Evolutionary conservation across 208 protist genomes (phyloP).

Genomic region (Polymyxa betae): DNA sequence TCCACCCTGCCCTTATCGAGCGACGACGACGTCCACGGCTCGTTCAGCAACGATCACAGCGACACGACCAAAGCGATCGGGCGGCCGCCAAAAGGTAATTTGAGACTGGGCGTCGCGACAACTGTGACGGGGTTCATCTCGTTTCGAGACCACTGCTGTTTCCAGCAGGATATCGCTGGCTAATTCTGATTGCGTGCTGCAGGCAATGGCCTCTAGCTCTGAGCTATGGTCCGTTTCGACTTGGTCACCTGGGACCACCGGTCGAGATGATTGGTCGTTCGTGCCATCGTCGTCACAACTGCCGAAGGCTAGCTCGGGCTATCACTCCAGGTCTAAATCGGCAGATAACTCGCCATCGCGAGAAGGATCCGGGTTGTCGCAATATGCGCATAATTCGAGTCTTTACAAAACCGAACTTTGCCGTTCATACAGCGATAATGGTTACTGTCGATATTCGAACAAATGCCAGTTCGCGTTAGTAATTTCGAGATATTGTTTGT

Average conservation of each 20-base stretch:
- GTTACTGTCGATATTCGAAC: conserved; percentile 51
- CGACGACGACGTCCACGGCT: too few relatives aligned
- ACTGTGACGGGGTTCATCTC: too few relatives aligned
- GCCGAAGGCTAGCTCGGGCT: neutral
- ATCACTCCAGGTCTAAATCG: conserved; percentile 27
- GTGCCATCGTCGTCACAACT: neutral
- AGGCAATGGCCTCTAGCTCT: neutral
- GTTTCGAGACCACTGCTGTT: too few relatives aligned
- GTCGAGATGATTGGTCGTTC: neutral
- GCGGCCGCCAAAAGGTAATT: too few relatives aligned
- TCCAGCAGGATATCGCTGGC: too few relatives aligned
- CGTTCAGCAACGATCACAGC: too few relatives aligned
- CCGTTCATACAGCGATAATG: conserved; percentile 47
- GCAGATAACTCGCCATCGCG: conserved; percentile 13
- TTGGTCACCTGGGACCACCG: neutral
- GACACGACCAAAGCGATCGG: too few relatives aligned
- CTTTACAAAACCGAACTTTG: conserved; percentile 39
- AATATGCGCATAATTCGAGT: conserved; percentile 47
- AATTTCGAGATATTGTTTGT: neutral
- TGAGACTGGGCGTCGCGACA: too few relatives aligned
- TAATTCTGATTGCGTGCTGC: too few relatives aligned
- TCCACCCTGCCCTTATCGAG: too few relatives aligned
- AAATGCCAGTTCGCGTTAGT: conserved; percentile 49
- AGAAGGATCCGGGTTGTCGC: neutral
- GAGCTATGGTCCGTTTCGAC: neutral